Evolutionary conservation across 495 filamentous ascomycete species (phyloP).

Genomic region (Glarea lozoyensis): DNA sequence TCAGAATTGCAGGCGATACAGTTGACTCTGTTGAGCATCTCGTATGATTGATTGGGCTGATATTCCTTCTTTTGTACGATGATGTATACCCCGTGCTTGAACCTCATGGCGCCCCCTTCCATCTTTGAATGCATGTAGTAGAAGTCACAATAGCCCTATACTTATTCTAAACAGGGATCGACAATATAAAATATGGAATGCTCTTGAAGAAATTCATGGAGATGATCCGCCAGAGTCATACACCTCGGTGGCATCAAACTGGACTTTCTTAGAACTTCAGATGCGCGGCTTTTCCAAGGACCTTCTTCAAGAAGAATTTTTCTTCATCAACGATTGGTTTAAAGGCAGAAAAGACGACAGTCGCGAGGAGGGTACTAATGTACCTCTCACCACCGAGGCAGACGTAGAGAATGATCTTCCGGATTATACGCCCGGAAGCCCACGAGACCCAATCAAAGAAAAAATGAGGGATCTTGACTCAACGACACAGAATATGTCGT

Average conservation of each 20-base stretch:
- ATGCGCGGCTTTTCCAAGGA: conserved; percentile 1
- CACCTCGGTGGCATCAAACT: conserved; percentile 2
- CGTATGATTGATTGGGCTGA: neutral
- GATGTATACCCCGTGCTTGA: neutral
- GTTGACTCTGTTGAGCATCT: neutral
- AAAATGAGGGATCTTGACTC: neutral
- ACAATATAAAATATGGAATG: neutral
- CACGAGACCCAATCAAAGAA: neutral
- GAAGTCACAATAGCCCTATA: neutral
- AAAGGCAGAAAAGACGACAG: neutral
- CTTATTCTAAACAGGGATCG: conserved; percentile 1
- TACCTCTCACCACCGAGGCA: neutral
- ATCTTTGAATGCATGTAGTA: neutral
- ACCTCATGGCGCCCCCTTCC: no score
- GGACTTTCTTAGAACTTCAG: conserved; percentile 2
- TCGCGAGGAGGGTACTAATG: neutral
- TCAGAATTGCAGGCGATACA: no score
- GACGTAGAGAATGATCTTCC: neutral
- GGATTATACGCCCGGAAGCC: conserved; percentile 1
- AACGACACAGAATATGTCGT: neutral
- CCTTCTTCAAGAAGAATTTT: conserved; percentile 10
- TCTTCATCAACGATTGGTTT: conserved; percentile 11
- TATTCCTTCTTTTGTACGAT: neutral
- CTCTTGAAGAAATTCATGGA: conserved; percentile 2
- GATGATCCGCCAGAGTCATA: neutral